Percentiles rank a stretch among this genome's conserved stretches.
Evolutionary conservation across 164 flowering plant genomes (phyloP).

Genomic region (Buxus sempervirens): DNA sequence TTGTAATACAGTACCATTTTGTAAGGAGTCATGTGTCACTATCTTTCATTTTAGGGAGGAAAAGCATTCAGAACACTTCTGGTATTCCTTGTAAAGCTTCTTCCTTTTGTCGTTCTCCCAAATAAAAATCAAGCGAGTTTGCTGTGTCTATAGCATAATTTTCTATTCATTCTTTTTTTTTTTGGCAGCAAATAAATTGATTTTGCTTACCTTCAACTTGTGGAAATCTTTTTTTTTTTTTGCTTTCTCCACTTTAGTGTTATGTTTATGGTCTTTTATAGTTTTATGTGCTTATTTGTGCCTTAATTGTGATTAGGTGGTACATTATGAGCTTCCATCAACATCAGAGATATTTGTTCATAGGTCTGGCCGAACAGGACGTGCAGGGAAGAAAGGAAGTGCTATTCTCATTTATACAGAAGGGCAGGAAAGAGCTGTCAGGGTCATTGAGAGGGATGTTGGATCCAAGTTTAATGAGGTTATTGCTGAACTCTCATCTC

Average conservation of each 20-base stretch:
- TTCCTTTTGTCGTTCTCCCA: too few species aligned
- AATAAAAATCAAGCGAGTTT: too few species aligned
- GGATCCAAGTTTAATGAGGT: conserved; percentile 81
- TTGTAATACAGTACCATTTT: too few species aligned
- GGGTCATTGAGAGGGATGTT: conserved; percentile 62
- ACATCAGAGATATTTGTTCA: conserved; percentile 86
- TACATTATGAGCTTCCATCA: conserved; percentile 84
- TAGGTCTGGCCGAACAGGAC: conserved; percentile 96
- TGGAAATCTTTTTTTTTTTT: too few species aligned
- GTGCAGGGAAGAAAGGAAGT: conserved; percentile 92
- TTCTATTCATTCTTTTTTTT: too few species aligned
- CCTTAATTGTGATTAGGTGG: conserved; percentile 34
- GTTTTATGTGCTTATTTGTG: background rate
- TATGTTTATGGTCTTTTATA: background rate
- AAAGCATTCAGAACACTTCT: too few species aligned
- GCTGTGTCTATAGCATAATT: too few species aligned
- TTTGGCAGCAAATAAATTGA: too few species aligned
- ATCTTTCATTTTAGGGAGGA: too few species aligned
- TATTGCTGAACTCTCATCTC: background rate
- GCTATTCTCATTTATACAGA: conserved; percentile 73
- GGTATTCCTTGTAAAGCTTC: too few species aligned
- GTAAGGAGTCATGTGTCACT: too few species aligned
- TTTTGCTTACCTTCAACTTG: too few species aligned
- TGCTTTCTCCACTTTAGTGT: background rate
- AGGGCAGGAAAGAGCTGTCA: conserved; percentile 52